Conservation (phyloP, 176 grass and related monocot genomes). For the Hordeum marinum region DNA sequence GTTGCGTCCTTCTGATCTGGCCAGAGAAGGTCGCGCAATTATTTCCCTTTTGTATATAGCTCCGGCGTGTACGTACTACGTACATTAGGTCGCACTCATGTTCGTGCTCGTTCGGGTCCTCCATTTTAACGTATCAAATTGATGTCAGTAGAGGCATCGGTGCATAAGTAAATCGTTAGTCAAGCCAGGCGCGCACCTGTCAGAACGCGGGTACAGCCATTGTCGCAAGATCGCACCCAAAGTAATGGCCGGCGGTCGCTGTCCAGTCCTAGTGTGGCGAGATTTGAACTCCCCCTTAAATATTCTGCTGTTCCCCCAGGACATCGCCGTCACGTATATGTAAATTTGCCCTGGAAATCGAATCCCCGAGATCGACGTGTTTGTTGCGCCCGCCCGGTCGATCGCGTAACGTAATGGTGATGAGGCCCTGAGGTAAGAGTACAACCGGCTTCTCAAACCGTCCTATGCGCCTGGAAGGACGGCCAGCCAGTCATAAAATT, state of each 20-base stretch:
- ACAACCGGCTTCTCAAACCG: too few relatives aligned
- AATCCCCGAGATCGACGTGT: not conserved
- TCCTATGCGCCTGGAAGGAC: too few relatives aligned
- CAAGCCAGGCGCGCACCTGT: not conserved
- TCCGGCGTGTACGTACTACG: not conserved
- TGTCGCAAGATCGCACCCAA: too few relatives aligned
- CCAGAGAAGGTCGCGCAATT: not conserved
- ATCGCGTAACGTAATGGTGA: not conserved
- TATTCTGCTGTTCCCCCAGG: not conserved
- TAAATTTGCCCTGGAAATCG: not conserved
- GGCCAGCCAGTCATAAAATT: too few relatives aligned
- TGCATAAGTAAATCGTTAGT: not conserved
- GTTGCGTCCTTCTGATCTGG: too few relatives aligned
- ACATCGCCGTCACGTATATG: not conserved
- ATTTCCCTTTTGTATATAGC: not conserved
- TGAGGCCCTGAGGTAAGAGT: too few relatives aligned
- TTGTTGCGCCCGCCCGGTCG: not conserved
- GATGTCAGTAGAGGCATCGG: not conserved
- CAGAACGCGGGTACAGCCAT: too few relatives aligned
- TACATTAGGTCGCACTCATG: not conserved
- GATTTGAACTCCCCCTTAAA: not conserved
- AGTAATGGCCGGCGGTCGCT: not conserved
- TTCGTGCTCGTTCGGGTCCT: not conserved
- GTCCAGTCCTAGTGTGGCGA: slow-evolving; percentile 16
- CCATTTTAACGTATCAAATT: not conserved